These are phyloP conservation scores for Tranzscheliella williamsii DNA, from an alignment of 1,284 basidiomycete genomes.

Conservation along the genomic window DNA sequence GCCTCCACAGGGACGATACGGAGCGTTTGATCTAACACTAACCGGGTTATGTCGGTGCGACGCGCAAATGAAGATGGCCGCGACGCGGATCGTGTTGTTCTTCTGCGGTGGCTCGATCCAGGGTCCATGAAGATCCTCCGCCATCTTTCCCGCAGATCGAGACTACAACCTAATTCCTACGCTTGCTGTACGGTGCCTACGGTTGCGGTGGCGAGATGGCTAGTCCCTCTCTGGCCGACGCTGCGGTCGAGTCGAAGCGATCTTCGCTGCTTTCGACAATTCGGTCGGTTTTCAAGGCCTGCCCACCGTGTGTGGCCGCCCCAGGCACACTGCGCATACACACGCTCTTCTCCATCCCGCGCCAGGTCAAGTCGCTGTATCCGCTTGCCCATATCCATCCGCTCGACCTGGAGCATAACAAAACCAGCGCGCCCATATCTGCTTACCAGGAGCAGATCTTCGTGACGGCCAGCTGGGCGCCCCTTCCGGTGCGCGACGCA, in stretches of 20 bases:
- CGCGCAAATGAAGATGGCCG: too few relatives aligned
- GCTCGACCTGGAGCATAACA: slow-evolving; percentile 15
- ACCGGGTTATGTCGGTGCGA: too few relatives aligned
- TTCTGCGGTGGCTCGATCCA: too few relatives aligned
- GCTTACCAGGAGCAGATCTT: slow-evolving; percentile 29
- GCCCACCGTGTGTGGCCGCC: slow-evolving; percentile 18
- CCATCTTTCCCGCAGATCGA: too few relatives aligned
- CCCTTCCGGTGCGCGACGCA: slow-evolving; percentile 3
- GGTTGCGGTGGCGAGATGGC: too few relatives aligned
- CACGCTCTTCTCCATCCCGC: slow-evolving; percentile 50
- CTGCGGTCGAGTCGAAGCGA: background rate
- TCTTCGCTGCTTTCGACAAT: background rate
- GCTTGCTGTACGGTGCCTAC: too few relatives aligned
- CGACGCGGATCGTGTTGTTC: too few relatives aligned
- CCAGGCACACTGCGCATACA: slow-evolving; percentile 35
- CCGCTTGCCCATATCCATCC: slow-evolving; percentile 56
- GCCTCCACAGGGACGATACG: too few relatives aligned
- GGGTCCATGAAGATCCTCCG: too few relatives aligned
- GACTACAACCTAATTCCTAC: too few relatives aligned
- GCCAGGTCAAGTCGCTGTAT: slow-evolving; percentile 47
- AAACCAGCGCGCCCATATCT: slow-evolving; percentile 10
- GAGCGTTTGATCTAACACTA: too few relatives aligned
- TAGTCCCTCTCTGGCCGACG: background rate
- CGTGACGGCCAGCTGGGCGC: slow-evolving; percentile 38
- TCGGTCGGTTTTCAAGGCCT: background rate